phyloP scores from a whole-genome alignment of 2,329 filamentous ascomycete genomes.

The Trichoderma koningiopsis region DNA sequence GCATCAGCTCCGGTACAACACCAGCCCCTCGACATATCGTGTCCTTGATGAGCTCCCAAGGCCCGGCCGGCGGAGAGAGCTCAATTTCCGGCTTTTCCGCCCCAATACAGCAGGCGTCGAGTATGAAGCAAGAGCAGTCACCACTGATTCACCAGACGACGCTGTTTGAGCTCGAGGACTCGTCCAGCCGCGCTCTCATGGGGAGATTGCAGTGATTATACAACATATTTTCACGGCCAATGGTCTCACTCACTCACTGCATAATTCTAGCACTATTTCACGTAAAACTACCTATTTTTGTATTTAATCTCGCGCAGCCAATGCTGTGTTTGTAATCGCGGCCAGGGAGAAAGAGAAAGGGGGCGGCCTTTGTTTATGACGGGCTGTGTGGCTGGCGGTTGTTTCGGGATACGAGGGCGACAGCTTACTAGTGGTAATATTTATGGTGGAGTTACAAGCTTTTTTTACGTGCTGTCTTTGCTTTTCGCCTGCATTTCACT shows the following conservation, averaged over 20 bases:
- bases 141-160: conserved; percentile 1
- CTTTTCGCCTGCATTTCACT: neutral
- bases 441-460: conserved; percentile 1
- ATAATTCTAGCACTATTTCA: neutral
- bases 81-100: conserved; percentile 4
- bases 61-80: conserved; percentile 13
- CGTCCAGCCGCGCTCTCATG: conserved; percentile 9
- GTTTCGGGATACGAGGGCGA: conserved; percentile 23
- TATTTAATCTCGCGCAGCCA: neutral
- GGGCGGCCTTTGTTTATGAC: neutral
- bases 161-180: conserved; percentile 23
- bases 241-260: neutral
- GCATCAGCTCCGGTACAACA: conserved; percentile 11
- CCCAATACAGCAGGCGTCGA: neutral
- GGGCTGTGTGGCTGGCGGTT: conserved; percentile 18
- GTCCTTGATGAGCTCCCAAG: conserved; percentile 6
- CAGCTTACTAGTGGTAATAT: conserved; percentile 1
- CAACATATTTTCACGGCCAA: neutral
- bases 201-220: conserved; percentile 5
- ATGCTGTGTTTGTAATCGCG: neutral
- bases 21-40: conserved; percentile 2
- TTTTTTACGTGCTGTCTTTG: neutral
- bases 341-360: neutral
- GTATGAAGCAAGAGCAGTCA: neutral
- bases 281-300: neutral